Conservation (phyloP, 129 eudicot genomes). For the Ambrosia artemisiifolia region DNA sequence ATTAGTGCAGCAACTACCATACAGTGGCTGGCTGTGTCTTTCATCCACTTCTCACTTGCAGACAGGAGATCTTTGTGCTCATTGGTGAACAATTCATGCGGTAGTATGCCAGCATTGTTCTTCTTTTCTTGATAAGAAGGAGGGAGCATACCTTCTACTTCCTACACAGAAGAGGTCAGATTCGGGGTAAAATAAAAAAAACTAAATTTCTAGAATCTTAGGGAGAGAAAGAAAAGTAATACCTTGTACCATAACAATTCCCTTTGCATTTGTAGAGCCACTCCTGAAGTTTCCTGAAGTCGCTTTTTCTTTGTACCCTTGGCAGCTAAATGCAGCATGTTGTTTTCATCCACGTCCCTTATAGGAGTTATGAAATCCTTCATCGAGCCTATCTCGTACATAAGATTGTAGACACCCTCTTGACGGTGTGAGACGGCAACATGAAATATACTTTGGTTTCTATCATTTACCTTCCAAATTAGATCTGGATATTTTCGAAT, state of each 20-base stretch:
- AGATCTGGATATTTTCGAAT: too few relatives aligned
- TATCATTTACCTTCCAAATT: background rate
- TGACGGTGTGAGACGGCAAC: background rate
- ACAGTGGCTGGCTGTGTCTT: too few relatives aligned
- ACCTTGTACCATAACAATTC: too few relatives aligned
- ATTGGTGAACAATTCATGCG: background rate
- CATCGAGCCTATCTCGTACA: too few relatives aligned
- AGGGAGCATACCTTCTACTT: background rate
- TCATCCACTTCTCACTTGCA: background rate
- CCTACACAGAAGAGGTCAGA: background rate
- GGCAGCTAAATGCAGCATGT: too few relatives aligned
- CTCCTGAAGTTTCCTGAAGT: too few relatives aligned
- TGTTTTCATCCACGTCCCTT: too few relatives aligned
- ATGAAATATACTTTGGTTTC: background rate
- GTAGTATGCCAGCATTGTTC: background rate
- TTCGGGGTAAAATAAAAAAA: too few relatives aligned
- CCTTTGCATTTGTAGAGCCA: too few relatives aligned
- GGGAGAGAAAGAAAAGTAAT: too few relatives aligned
- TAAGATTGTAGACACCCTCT: background rate
- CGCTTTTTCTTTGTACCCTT: too few relatives aligned
- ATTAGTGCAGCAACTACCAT: constrained; percentile 6
- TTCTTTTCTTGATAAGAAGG: background rate
- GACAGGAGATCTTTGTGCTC: background rate
- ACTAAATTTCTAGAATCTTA: too few relatives aligned
- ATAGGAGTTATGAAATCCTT: background rate